Evolutionary conservation across 1,284 basidiomycete species (phyloP).

Genomic region (Rhizoctonia solani): DNA sequence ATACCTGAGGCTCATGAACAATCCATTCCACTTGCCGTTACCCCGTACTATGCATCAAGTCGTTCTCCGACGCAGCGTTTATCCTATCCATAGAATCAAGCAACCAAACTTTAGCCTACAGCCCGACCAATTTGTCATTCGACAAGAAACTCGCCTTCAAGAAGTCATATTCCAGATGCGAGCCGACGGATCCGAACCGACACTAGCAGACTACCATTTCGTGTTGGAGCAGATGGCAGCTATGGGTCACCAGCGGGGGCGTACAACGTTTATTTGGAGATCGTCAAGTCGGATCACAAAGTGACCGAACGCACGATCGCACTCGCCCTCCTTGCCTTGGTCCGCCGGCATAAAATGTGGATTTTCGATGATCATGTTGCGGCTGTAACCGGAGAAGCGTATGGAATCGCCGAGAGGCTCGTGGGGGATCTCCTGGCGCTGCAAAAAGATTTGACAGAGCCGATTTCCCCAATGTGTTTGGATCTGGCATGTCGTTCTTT

Average conservation of each 20-base stretch:
- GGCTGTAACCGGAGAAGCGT: slow-evolving; percentile 5
- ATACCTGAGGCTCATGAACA: slow-evolving; percentile 17
- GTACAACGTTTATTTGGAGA: slow-evolving; percentile 62
- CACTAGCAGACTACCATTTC: slow-evolving; percentile 70
- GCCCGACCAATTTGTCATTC: background rate
- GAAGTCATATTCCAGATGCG: slow-evolving; percentile 69
- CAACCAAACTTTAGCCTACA: slow-evolving; percentile 24
- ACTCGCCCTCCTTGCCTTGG: slow-evolving; percentile 67
- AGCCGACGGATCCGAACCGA: slow-evolving; percentile 54
- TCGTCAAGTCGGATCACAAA: slow-evolving; percentile 51
- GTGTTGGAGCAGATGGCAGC: slow-evolving; percentile 72
- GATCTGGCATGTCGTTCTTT: slow-evolving; percentile 69
- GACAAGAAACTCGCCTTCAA: slow-evolving; percentile 61
- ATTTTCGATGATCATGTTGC: slow-evolving; percentile 24
- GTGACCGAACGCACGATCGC: slow-evolving; percentile 61
- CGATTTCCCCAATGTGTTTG: slow-evolving; percentile 59
- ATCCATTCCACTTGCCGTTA: slow-evolving; percentile 8
- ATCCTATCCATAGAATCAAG: background rate
- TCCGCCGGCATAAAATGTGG: slow-evolving; percentile 49
- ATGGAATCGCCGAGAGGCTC: slow-evolving; percentile 15
- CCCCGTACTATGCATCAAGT: slow-evolving; percentile 26
- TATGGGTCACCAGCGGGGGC: slow-evolving; percentile 66
- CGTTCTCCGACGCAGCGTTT: slow-evolving; percentile 2
- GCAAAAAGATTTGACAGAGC: slow-evolving; percentile 59
- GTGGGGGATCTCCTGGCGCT: slow-evolving; percentile 48